A percentile compares a stretch with the other conserved stretches of the same genome.
phyloP scores from a whole-genome alignment of 2,329 filamentous ascomycete genomes.

The Exophiala xenobiotica region DNA sequence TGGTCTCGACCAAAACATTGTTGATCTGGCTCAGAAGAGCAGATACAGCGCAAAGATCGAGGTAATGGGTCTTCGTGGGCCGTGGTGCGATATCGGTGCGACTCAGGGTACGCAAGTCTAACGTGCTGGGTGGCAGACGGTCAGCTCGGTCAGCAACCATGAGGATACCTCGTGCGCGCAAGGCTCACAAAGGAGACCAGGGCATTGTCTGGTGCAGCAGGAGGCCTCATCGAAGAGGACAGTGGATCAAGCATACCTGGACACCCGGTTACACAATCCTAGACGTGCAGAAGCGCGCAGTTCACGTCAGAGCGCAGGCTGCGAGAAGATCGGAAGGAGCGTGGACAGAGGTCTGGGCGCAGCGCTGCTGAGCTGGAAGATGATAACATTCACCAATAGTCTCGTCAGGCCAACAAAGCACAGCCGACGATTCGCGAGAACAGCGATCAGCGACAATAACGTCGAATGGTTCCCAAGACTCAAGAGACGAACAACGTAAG shows the following conservation, averaged over 20 bases:
- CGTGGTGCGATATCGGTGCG: background rate
- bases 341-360: too few species aligned
- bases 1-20: constrained; percentile 15
- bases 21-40: constrained; percentile 1
- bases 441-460: background rate
- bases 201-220: too few species aligned
- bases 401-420: too few species aligned
- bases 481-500: constrained; percentile 1
- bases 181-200: too few species aligned
- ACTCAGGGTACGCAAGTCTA: background rate
- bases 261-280: background rate
- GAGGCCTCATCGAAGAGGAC: background rate
- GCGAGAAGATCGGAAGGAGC: too few species aligned
- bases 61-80: background rate
- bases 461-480: background rate
- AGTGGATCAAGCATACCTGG: background rate
- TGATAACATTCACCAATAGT: too few species aligned
- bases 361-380: too few species aligned
- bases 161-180: background rate
- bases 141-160: background rate
- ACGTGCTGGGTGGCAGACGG: background rate
- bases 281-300: background rate
- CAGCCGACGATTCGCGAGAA: background rate
- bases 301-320: background rate
- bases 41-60: background rate